Conservation (phyloP, 2,329 filamentous ascomycete species). For the Botryosphaeria dothidea region DNA sequence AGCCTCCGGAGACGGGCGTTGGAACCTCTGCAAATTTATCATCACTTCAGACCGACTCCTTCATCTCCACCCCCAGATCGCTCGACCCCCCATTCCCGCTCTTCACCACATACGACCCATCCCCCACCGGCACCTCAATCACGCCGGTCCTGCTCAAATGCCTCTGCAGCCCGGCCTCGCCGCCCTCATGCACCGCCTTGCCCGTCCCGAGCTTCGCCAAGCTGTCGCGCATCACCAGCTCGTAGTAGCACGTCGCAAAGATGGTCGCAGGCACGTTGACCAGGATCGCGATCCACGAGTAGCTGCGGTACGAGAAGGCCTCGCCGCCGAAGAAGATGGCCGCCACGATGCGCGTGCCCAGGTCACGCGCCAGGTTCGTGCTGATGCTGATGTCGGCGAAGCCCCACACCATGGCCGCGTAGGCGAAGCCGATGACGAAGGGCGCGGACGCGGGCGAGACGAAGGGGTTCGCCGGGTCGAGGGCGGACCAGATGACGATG, state of each 20-base stretch:
- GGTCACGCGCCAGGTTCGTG: slow-evolving; percentile 60
- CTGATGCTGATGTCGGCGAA: slow-evolving; percentile 57
- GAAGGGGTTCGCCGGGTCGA: slow-evolving; percentile 62
- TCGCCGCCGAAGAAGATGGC: slow-evolving; percentile 59
- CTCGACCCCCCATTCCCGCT: background rate
- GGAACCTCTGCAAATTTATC: no score
- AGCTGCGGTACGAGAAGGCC: slow-evolving; percentile 49
- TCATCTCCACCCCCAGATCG: background rate
- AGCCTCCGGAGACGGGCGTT: no score
- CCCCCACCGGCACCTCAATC: slow-evolving; percentile 20
- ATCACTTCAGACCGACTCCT: background rate
- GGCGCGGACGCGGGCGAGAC: slow-evolving; percentile 50
- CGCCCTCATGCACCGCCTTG: slow-evolving; percentile 52
- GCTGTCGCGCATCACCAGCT: slow-evolving; percentile 56
- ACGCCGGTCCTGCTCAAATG: slow-evolving; percentile 40
- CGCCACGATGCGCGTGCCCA: slow-evolving; percentile 60
- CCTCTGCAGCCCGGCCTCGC: slow-evolving; percentile 51
- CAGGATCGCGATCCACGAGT: slow-evolving; percentile 56
- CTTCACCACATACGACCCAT: background rate
- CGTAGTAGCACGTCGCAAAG: slow-evolving; percentile 57
- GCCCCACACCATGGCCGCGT: slow-evolving; percentile 57
- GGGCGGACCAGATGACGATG: slow-evolving; percentile 58
- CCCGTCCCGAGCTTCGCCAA: slow-evolving; percentile 54
- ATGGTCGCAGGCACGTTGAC: slow-evolving; percentile 60
- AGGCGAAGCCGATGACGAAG: slow-evolving; percentile 59